Base-by-base conservation (phyloP, 78 protist species). In the Pigoraptor vietnamica region DNA sequence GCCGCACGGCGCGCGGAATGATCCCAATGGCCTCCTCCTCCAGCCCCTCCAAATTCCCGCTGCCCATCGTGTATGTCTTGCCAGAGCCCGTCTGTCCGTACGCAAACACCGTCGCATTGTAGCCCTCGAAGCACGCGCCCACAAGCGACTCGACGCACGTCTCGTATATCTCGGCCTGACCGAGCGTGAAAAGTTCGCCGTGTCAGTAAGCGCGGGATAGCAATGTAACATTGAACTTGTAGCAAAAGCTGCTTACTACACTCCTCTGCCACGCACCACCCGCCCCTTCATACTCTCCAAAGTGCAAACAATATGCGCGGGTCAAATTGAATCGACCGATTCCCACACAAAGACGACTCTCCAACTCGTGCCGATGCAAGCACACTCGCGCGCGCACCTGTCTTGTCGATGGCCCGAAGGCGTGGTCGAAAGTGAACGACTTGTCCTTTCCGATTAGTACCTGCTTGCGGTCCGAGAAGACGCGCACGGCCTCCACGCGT, bases 81-180 rank as follows among this genome's bases (percentile, higher is more conserved):
- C 96, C 96, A n/a, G 93, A 39, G 35, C 93, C 90, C 37, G 93
- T 86, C 67, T 36, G 88, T 9, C 96, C 96, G 91, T 94, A 94
- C 29, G 93, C 93, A 29, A 94, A 92, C 55, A 92, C 56, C 86
- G 93, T 79, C 24, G 67, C 94, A 81, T 92, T 94, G 89, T 67
- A 94, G 33, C 96, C 96, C 40, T 40, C 37, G 2, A 84, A 48
- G 67, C 67, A 48, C 67, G 67, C 6, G 29, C 29, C 14, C 6
- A 48, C 67, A 48, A 48, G 67, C 6, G 14, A 48, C 67, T 48
- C 67, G 29, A 48, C 67, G 67, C 67, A 48, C 14, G 67, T 48
- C 14, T 48, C 67, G 14, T 48, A 48, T 6, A 48, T 48, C 67
- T 48, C 67, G 67, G 29, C 14, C 67, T 48, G 67, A n/a, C n/a